Evolutionary conservation across 495 filamentous ascomycete species (phyloP), one percentile per base, ranked within the genome.

Genomic region (Thermothielavioides terrestris): DNA sequence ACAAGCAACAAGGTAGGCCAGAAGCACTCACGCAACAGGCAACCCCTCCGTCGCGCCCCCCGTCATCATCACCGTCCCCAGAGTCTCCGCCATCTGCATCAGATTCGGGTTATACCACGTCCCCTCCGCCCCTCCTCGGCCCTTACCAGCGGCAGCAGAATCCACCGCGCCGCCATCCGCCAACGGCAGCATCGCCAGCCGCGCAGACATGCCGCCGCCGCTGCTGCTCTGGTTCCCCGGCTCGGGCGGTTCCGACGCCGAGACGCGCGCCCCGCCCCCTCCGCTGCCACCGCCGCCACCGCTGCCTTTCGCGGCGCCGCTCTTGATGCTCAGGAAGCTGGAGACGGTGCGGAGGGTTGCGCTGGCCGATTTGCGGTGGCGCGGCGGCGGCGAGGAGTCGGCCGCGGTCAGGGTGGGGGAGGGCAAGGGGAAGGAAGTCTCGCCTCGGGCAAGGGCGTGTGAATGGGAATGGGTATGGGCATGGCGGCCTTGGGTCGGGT

Each of bases 1-100:
- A 25, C 6, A 17, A 31, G 14, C 15, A 23, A 45, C n/a, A n/a
- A n/a, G n/a, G n/a, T n/a, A n/a, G n/a, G n/a, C n/a, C n/a, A 15
- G 20, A 44, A 32, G 7, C 4, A 53, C 59, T 40, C 18, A 62
- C 52, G 59, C 46, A 9, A 62, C 28, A 12, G 66, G 68, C 14
- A 75, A 52, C 1, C 58, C 56, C n/a, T 58, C 43, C n/a, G 66
- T 31, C 0, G 56, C 31, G 27, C 56, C 52, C 0, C 49, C 42
- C 21, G 47, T 58, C 23, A 44, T 55, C 64, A 74, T 69, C 6
- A 34, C 53, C 4, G 63, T 64, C 42, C 66, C 57, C 25, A 75
- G 39, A 0, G 60, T 48, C 59, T 74, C 71, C 14, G 65, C 68
- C 67, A 74, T 69, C 62, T 69, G 66, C 34, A 68, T 55, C 17